These are phyloP conservation scores for Penicillium tannophilum DNA, from an alignment of 495 filamentous ascomycete genomes.

Conservation along the genomic window DNA sequence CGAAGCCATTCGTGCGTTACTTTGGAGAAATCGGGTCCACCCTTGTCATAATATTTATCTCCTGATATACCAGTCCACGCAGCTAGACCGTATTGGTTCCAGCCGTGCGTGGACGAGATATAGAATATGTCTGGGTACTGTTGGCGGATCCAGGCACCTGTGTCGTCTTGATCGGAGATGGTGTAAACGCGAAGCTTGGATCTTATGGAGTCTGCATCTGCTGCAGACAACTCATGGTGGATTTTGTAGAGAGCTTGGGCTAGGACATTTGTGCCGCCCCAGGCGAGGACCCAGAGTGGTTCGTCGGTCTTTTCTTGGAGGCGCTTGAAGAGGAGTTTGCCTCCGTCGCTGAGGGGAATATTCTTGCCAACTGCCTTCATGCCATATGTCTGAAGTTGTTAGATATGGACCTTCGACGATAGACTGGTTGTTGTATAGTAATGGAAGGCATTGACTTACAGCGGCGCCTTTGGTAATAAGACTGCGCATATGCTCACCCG, in stretches of 20 bases:
- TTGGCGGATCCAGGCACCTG: constrained; percentile 48
- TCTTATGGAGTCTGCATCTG: constrained; percentile 32
- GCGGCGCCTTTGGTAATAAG: constrained; percentile 32
- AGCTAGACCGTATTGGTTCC: constrained; percentile 50
- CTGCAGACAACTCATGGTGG: constrained; percentile 24
- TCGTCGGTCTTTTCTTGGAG: constrained; percentile 27
- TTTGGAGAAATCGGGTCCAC: constrained; percentile 44
- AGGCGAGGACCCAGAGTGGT: constrained; percentile 48
- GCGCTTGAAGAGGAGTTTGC: constrained; percentile 40
- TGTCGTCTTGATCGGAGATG: constrained; percentile 54
- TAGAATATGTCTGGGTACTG: constrained; percentile 50
- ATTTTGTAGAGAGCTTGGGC: constrained; percentile 43
- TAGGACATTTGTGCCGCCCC: constrained; percentile 53
- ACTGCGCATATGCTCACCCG: constrained; percentile 28
- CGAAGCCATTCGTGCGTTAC: constrained; percentile 47
- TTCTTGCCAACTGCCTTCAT: constrained; percentile 34
- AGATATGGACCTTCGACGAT: constrained; percentile 10
- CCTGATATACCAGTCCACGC: constrained; percentile 52
- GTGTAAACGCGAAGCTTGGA: constrained; percentile 49
- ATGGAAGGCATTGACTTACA: constrained; percentile 7
- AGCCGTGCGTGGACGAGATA: constrained; percentile 48
- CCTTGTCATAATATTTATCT: constrained; percentile 44
- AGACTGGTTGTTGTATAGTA: constrained; percentile 1
- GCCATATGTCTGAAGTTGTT: constrained; percentile 29
- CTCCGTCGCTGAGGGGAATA: constrained; percentile 39